These are phyloP conservation scores for Haplosporangium sp. DNA, from an alignment of 371 early-diverging fungal genomes.

Conservation along the genomic window DNA sequence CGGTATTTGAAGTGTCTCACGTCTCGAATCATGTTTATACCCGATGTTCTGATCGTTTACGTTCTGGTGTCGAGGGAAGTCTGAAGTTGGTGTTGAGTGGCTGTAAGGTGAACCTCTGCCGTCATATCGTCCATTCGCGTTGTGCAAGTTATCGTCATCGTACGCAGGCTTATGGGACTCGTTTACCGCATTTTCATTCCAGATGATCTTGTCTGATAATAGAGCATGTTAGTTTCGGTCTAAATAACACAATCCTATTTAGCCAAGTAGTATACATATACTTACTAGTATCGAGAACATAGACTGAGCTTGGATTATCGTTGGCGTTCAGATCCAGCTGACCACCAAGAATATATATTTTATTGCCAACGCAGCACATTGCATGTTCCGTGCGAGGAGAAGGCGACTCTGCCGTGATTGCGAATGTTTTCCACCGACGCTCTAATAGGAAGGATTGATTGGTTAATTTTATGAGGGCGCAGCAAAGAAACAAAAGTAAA, in stretches of 20 bases:
- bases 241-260: neutral
- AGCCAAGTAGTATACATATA: neutral
- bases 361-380: conserved; percentile 73
- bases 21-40: conserved; percentile 9
- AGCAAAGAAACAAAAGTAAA: too few species aligned
- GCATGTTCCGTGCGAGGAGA: conserved; percentile 74
- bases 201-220: conserved; percentile 30
- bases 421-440: conserved; percentile 79
- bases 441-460: conserved; percentile 39
- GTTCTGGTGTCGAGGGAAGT: conserved; percentile 5
- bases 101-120: conserved; percentile 23
- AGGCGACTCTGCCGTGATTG: conserved; percentile 72
- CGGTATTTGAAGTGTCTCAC: conserved; percentile 1
- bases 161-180: conserved; percentile 14
- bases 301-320: conserved; percentile 63
- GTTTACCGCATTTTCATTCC: conserved; percentile 11
- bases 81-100: conserved; percentile 10
- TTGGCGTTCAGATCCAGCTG: conserved; percentile 64
- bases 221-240: too few species aligned
- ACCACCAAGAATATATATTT: conserved; percentile 77
- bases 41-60: conserved; percentile 5
- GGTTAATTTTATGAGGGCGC: neutral
- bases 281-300: conserved; percentile 75
- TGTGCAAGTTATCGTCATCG: conserved; percentile 22
- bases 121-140: conserved; percentile 12